Percentiles rank a stretch among this genome's conserved stretches.
phyloP scores from a whole-genome alignment of 371 early-diverging fungal genomes.

The Rhizopus stolonifer region DNA sequence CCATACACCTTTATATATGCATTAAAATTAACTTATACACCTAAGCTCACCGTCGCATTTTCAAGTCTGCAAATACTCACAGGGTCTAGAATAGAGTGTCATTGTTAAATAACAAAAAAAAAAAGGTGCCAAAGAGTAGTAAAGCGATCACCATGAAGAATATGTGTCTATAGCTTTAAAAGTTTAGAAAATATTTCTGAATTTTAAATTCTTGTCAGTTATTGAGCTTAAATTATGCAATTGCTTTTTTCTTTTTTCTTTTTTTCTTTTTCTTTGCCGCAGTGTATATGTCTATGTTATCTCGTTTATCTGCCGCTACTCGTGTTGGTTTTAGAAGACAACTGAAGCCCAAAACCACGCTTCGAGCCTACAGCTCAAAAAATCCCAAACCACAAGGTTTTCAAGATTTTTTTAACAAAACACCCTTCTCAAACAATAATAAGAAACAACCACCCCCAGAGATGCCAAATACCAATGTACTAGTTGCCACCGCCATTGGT shows the following conservation, averaged over 20 bases:
- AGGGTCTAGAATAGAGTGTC: too few relatives aligned
- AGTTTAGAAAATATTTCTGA: too few relatives aligned
- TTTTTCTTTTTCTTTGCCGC: neutral
- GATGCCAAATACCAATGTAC: conserved; percentile 49
- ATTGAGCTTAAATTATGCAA: neutral
- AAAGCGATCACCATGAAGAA: too few relatives aligned
- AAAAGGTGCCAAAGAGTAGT: too few relatives aligned
- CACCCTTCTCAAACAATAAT: conserved; percentile 17
- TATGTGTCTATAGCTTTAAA: too few relatives aligned
- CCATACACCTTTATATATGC: too few relatives aligned
- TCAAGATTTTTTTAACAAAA: conserved; percentile 41
- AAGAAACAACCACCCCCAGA: conserved; percentile 27
- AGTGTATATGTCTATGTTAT: neutral
- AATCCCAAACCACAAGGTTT: conserved; percentile 37
- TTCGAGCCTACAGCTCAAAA: conserved; percentile 11
- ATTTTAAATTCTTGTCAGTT: neutral
- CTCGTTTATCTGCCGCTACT: neutral
- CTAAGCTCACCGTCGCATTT: too few relatives aligned
- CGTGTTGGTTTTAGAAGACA: neutral
- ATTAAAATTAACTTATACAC: too few relatives aligned
- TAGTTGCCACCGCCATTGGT: conserved; percentile 51
- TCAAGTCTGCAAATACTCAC: too few relatives aligned
- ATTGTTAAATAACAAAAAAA: too few relatives aligned
- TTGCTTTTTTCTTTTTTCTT: neutral
- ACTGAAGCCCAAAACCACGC: neutral